These are phyloP conservation scores for Diaporthe citrichinensis DNA, from an alignment of 2,329 filamentous ascomycete genomes.

Conservation along the genomic window DNA sequence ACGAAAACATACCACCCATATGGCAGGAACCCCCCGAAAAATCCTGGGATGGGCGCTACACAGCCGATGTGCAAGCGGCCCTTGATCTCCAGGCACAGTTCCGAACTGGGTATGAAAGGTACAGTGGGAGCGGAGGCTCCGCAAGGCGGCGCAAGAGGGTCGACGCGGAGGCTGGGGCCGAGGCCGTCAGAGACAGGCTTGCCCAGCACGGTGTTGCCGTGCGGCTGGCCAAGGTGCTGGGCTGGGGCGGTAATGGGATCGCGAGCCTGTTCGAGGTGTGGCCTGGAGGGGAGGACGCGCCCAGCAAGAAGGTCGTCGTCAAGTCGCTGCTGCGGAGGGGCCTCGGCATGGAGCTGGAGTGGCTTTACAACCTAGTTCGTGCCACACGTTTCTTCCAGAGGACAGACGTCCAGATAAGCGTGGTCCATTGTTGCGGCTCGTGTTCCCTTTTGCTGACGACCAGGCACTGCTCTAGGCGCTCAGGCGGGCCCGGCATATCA, in stretches of 20 bases:
- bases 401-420: not conserved
- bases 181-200: not conserved
- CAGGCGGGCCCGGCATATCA: not conserved
- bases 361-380: not conserved
- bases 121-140: not conserved
- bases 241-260: not conserved
- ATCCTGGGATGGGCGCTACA: conserved; percentile 7
- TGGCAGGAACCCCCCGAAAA: not conserved
- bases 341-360: not conserved
- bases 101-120: not conserved
- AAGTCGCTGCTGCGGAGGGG: conserved; percentile 14
- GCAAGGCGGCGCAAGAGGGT: not conserved
- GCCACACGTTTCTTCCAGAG: too few relatives aligned
- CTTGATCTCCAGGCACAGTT: not conserved
- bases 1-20: not conserved
- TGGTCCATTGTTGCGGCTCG: not conserved
- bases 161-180: not conserved
- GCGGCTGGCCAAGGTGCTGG: not conserved
- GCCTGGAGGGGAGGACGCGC: not conserved
- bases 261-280: conserved; percentile 1
- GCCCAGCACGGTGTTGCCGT: not conserved
- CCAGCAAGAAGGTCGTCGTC: conserved; percentile 9
- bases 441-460: not conserved
- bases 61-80: not conserved
- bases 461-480: not conserved